A percentile compares a stretch with the other conserved stretches of the same genome.
These are phyloP conservation scores for Coriaria nepalensis DNA, from an alignment of 306 rosid species.

Conservation along the genomic window DNA sequence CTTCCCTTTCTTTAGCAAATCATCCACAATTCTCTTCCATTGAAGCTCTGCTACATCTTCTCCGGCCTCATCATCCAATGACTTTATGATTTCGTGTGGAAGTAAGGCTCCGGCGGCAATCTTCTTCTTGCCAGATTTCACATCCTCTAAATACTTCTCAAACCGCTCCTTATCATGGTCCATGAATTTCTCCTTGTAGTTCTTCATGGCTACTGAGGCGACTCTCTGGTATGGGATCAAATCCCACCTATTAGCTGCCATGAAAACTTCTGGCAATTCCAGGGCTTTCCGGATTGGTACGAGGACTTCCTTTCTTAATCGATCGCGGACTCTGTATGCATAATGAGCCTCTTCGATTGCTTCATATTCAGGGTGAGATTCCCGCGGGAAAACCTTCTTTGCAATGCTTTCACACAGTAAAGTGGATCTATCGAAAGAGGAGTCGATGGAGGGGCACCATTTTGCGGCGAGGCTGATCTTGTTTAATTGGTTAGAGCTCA, in stretches of 20 bases:
- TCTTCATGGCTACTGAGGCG: constrained; percentile 29
- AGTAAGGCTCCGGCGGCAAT: constrained; percentile 36
- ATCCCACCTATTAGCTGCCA: constrained; percentile 30
- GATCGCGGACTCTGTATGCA: constrained; percentile 52
- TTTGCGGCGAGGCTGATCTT: constrained; percentile 53
- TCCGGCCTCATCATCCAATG: constrained; percentile 6
- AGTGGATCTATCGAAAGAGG: constrained; percentile 43
- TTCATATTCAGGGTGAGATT: constrained; percentile 30
- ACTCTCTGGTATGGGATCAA: constrained; percentile 17
- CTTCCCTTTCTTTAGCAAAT: constrained; percentile 20
- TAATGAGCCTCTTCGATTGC: constrained; percentile 56
- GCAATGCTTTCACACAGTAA: constrained; percentile 56
- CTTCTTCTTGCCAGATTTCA: constrained; percentile 16
- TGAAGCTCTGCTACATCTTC: constrained; percentile 25
- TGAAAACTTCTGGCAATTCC: constrained; percentile 63
- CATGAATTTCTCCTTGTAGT: constrained; percentile 10
- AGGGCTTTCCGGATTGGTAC: constrained; percentile 19
- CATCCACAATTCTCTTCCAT: constrained; percentile 27
- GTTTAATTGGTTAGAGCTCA: constrained; percentile 14
- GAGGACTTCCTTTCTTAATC: constrained; percentile 28
- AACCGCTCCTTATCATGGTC: constrained; percentile 26
- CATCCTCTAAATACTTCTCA: constrained; percentile 13
- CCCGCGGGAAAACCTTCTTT: constrained; percentile 37
- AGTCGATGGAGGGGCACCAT: constrained; percentile 77
- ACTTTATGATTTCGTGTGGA: constrained; percentile 24